These are phyloP conservation scores for Uncinocarpus reesii DNA, from an alignment of 2,329 filamentous ascomycete species.

Conservation along the genomic window DNA sequence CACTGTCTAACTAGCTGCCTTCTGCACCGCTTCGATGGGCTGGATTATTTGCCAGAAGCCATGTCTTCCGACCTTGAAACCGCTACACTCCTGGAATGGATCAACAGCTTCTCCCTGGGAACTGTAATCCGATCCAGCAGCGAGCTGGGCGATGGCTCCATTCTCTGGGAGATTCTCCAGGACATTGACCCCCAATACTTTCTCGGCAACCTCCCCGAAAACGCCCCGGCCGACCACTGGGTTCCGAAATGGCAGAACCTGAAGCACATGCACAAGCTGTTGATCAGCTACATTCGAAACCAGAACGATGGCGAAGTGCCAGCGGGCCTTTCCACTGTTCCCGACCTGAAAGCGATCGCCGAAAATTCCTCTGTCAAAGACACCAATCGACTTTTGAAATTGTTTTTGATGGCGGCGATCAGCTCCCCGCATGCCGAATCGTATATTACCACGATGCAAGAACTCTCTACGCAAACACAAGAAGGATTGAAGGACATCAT, in stretches of 20 bases:
- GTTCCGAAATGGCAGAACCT: conserved; percentile 41
- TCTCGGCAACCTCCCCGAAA: conserved; percentile 39
- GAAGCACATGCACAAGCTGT: conserved; percentile 39
- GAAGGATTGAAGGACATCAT: conserved; percentile 40
- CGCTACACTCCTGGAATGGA: conserved; percentile 39
- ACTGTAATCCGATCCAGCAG: conserved; percentile 33
- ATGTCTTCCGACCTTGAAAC: conserved; percentile 40
- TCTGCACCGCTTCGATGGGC: conserved; percentile 2
- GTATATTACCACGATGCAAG: conserved; percentile 44
- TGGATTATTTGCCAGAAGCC: conserved; percentile 17
- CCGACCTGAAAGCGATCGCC: conserved; percentile 40
- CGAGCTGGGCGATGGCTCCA: conserved; percentile 37
- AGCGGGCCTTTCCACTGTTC: conserved; percentile 33
- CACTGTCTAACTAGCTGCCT: neutral
- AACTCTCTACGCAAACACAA: conserved; percentile 35
- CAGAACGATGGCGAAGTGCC: conserved; percentile 37
- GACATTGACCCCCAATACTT: conserved; percentile 42
- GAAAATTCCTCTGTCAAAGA: conserved; percentile 36
- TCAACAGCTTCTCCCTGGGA: conserved; percentile 38
- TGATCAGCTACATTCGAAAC: conserved; percentile 37
- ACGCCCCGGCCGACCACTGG: conserved; percentile 37
- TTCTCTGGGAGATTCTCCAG: conserved; percentile 41
- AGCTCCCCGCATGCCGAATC: conserved; percentile 47
- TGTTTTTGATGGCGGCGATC: conserved; percentile 54
- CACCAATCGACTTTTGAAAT: conserved; percentile 48